Conservation (phyloP, 345 rosid genomes). For the Punica granatum region DNA sequence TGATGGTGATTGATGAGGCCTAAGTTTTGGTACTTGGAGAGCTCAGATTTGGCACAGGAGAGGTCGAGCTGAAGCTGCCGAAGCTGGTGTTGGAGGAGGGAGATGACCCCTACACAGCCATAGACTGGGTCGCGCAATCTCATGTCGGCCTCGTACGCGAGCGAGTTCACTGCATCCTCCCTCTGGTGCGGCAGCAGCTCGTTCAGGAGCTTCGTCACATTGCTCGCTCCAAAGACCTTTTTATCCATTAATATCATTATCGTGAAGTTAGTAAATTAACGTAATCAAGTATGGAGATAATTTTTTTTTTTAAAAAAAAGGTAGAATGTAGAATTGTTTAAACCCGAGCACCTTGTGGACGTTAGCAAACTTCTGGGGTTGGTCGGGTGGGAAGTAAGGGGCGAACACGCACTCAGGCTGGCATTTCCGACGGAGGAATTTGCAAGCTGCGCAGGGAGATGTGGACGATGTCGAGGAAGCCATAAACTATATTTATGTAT, state of each 20-base stretch:
- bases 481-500: slow-evolving; percentile 8
- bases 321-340: no score
- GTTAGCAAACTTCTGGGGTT: slow-evolving; percentile 22
- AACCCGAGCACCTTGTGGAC: slow-evolving; percentile 18
- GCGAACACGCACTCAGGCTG: slow-evolving; percentile 27
- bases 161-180: slow-evolving; percentile 23
- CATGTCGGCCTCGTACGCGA: slow-evolving; percentile 25
- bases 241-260: background rate
- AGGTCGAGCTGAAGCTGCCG: slow-evolving; percentile 25
- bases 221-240: slow-evolving; percentile 23
- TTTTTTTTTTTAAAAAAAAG: no score
- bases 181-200: slow-evolving; percentile 25
- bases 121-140: slow-evolving; percentile 22
- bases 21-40: slow-evolving; percentile 21
- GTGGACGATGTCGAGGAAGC: slow-evolving; percentile 19
- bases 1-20: slow-evolving; percentile 48
- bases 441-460: slow-evolving; percentile 25
- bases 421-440: slow-evolving; percentile 24
- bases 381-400: slow-evolving; percentile 25
- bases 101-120: slow-evolving; percentile 25
- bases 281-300: no score
- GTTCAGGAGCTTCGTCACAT: slow-evolving; percentile 24
- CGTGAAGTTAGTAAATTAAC: background rate
- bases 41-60: slow-evolving; percentile 24
- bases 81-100: slow-evolving; percentile 24